Base-by-base conservation (phyloP, 148 eudicot species). In the Simmondsia chinensis region DNA sequence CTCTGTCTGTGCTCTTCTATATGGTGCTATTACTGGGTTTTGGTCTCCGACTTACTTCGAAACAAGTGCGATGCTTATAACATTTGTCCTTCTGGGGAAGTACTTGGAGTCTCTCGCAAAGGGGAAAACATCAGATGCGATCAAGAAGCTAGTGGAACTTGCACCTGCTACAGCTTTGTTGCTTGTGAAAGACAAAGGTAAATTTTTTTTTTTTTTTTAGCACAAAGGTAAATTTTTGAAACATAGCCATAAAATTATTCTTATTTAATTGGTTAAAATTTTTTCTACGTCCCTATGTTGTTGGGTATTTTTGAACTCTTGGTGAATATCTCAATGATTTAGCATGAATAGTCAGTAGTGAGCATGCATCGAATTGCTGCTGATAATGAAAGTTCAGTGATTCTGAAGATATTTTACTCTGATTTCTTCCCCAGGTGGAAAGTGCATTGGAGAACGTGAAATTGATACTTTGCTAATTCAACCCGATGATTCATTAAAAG, bases 11-110 rank as follows among this genome's bases (percentile, higher is more conserved):
- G 95, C 94, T 31, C 83, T 91, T 40, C 39, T 91, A 42, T 91
- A 82, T 46, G 97, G 97, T 53, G 95, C 97, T 43, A 30, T 73
- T 12, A 79, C 94, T 43, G 97, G 95, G 39, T 85, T 91, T 45
- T 74, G 94, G 94, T 79, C 94, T 43, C 94, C 94, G 33, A 85
- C 83, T 14, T 91, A 91, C 61, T 91, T 91, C 64, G 97, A 91
- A 68, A 79, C 95, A 51, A 91, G 97, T 66, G 79, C 97, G 38
- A 85, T 82, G 97, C 68, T 91, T 32, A 85, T 91, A 51, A 91
- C 97, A 8, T 91, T 82, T 74, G 97, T 91, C 47, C 70, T 91
- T 13, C 57, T 91, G 55, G 97, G 97, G 14, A 91, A 91, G 60
- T 91, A 91, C 65, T 61, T 91, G 75, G 97, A 91, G 62, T 69